A percentile compares a stretch with the other conserved stretches of the same genome.
Conservation (phyloP, 345 rosid species). For the Brassica cretica region DNA sequence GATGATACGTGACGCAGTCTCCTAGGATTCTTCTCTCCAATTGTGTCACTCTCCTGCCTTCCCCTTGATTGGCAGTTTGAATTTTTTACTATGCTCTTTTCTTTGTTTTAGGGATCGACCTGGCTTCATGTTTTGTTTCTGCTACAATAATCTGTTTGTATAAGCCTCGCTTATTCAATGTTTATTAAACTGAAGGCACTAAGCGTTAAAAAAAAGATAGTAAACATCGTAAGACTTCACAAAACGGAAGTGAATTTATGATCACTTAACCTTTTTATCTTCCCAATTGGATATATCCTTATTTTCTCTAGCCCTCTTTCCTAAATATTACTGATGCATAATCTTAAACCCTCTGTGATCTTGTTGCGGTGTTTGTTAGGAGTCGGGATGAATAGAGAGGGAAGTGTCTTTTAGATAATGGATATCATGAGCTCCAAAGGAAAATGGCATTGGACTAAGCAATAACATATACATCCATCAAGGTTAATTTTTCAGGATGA, state of each 20-base stretch:
- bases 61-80: no score
- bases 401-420: background rate
- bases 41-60: no score
- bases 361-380: constrained; percentile 23
- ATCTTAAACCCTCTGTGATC: background rate
- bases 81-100: no score
- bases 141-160: background rate
- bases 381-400: background rate
- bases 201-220: background rate
- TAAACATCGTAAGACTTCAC: background rate
- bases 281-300: background rate
- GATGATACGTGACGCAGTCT: no score
- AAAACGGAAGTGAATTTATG: background rate
- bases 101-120: background rate
- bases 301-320: background rate
- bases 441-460: background rate
- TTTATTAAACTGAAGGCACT: background rate
- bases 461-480: background rate
- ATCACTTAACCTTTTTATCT: background rate
- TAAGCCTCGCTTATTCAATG: background rate
- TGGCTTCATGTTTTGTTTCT: background rate
- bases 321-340: background rate
- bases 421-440: constrained; percentile 2
- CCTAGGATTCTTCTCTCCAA: no score
- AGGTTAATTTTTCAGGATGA: constrained; percentile 1